Conservation (phyloP, 1,284 basidiomycete genomes). For the Baeospora myosura region DNA sequence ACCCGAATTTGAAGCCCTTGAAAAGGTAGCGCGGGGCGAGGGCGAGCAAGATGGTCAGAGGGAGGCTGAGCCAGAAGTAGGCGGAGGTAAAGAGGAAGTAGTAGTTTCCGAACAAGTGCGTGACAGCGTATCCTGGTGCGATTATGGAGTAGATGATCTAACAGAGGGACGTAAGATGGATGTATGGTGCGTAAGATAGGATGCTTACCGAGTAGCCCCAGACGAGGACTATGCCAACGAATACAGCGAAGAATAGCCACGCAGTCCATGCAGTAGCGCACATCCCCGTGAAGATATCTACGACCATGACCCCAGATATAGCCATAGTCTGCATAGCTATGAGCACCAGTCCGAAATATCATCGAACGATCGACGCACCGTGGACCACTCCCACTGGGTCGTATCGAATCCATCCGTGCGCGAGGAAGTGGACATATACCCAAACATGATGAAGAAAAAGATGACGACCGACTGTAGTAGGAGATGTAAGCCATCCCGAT, state of each 20-base stretch:
- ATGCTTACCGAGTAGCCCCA: constrained; percentile 70
- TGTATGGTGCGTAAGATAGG: neutral
- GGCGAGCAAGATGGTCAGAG: constrained; percentile 67
- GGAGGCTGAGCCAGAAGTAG: constrained; percentile 82
- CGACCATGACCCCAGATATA: constrained; percentile 73
- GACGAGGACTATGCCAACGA: constrained; percentile 72
- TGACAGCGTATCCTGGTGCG: constrained; percentile 65
- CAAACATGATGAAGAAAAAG: constrained; percentile 84
- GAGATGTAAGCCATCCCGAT: too few relatives aligned
- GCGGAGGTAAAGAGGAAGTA: constrained; percentile 81
- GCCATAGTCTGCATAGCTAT: constrained; percentile 60
- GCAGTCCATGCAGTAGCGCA: constrained; percentile 88
- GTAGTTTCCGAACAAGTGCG: constrained; percentile 72
- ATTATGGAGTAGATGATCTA: constrained; percentile 78
- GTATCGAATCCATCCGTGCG: constrained; percentile 79
- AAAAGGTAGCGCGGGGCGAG: constrained; percentile 76
- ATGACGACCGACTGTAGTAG: constrained; percentile 67
- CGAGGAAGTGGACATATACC: constrained; percentile 70
- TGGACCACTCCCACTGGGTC: constrained; percentile 82
- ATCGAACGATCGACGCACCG: constrained; percentile 36
- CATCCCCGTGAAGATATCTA: constrained; percentile 87
- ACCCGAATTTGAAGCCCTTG: constrained; percentile 69
- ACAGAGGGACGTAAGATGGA: constrained; percentile 3
- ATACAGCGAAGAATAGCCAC: constrained; percentile 85
- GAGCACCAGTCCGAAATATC: neutral